Evolutionary conservation across 78 protist genomes (phyloP), one percentile per base, ranked within the genome.

Genomic region (Isochrysis galbana): DNA sequence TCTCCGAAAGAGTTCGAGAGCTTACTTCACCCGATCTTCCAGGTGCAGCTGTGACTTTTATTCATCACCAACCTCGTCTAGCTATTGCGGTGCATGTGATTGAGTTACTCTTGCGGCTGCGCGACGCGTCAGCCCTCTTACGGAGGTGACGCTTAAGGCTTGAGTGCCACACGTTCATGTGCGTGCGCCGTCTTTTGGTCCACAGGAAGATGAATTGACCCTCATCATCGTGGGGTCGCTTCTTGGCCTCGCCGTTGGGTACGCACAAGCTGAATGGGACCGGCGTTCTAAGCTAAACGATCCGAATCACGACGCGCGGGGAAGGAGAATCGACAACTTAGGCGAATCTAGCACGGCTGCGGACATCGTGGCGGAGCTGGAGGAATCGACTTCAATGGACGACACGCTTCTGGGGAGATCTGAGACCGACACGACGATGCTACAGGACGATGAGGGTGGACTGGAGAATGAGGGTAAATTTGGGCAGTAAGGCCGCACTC

Each of bases 141-240:
- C n/a, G n/a, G n/a, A n/a, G n/a, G n/a, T n/a, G n/a, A n/a, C n/a
- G n/a, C n/a, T n/a, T n/a, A n/a, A n/a, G n/a, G n/a, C n/a, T n/a
- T 23, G 14, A 4, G 19, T 54, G 5, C 80, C 80, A 70, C 80
- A 22, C 42, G 17, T 70, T 70, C 80, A 2, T n/a, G n/a, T n/a
- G 19, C 23, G 7, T 32, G 67, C 67, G 67, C 67, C n/a, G 1
- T 86, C 39, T 21, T n/a, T n/a, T n/a, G n/a, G n/a, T n/a, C n/a
- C 10, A 55, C 84, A 90, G 92, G 92, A 90, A 87, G 92, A 90
- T 54, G 92, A 90, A 74, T 51, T 90, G 42, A 90, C 92, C 47
- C 86, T 90, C 32, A 90, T 90, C n/a, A 45, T 90, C 21, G 87
- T 74, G 14, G 92, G 92, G 7, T 69, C 74, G 0, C 88, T 90